Conservation (phyloP, 148 eudicot genomes). For the Fagopyrum homotropicum region DNA sequence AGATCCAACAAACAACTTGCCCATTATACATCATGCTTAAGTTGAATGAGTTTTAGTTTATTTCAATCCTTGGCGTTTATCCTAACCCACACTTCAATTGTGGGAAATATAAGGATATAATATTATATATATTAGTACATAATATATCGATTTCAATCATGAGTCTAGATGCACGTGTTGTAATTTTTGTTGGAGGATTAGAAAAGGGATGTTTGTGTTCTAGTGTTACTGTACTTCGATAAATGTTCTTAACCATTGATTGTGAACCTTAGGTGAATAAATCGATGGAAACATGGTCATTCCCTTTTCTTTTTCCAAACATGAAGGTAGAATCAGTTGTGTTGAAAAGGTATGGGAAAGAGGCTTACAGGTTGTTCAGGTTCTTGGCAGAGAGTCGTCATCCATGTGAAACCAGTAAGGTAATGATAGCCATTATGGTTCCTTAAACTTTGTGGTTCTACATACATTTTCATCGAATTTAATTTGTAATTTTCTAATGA, state of each 20-base stretch:
- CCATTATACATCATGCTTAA: too few relatives aligned
- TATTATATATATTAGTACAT: neutral
- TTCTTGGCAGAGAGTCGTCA: constrained; percentile 42
- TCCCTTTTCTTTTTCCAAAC: neutral
- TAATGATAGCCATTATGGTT: constrained; percentile 14
- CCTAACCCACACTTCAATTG: too few relatives aligned
- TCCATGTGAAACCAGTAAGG: constrained; percentile 69
- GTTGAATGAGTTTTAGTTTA: too few relatives aligned
- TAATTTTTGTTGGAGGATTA: neutral
- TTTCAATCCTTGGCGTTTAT: too few relatives aligned
- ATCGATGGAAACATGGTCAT: neutral
- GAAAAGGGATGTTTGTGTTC: neutral
- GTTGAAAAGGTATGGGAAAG: constrained; percentile 61
- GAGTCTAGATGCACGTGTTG: neutral
- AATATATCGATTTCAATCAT: neutral
- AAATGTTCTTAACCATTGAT: neutral
- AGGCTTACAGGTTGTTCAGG: constrained; percentile 79
- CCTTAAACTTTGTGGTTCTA: neutral
- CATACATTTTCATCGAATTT: neutral
- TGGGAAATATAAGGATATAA: too few relatives aligned
- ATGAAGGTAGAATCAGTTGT: constrained; percentile 82
- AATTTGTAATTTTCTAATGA: neutral
- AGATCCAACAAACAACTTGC: too few relatives aligned
- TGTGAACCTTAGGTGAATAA: neutral
- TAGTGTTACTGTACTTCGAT: neutral